Evolutionary conservation across 768 basidiomycete genomes (phyloP).

Genomic region (Mycena capillaripes): DNA sequence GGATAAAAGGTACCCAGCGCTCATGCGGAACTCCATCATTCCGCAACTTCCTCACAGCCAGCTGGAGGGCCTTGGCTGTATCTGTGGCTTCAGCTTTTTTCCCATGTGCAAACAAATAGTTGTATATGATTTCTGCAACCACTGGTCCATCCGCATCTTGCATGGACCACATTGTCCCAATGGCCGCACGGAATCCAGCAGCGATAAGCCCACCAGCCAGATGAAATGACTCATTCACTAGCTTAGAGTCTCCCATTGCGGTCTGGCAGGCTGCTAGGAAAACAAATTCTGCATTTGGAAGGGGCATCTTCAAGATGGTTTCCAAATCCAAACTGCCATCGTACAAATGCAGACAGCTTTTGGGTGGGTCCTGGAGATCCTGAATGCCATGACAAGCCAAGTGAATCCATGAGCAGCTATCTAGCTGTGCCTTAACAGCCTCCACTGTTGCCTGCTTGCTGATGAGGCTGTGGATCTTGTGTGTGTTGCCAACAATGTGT

Average conservation of each 20-base stretch:
- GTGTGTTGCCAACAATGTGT: not conserved
- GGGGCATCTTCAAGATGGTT: not conserved
- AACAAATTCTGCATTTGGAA: not conserved
- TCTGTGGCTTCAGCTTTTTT: not conserved
- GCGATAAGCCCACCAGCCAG: not conserved
- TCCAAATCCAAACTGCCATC: not conserved
- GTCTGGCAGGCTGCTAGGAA: not conserved
- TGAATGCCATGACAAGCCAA: not conserved
- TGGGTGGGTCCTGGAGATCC: not conserved
- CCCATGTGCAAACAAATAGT: not conserved
- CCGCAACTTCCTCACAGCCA: not conserved
- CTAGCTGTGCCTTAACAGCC: not conserved
- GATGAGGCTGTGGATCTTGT: not conserved
- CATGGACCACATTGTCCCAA: not conserved
- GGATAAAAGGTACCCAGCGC: not conserved
- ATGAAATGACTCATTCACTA: not conserved
- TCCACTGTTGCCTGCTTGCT: not conserved
- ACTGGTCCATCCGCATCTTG: not conserved
- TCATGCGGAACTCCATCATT: not conserved
- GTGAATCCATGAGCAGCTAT: not conserved
- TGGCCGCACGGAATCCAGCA: not conserved
- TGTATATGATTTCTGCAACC: not conserved
- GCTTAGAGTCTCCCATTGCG: not conserved
- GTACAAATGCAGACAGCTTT: not conserved
- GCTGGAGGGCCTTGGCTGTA: not conserved